Base-by-base conservation (phyloP, 306 rosid genomes). In the Argentina anserina region DNA sequence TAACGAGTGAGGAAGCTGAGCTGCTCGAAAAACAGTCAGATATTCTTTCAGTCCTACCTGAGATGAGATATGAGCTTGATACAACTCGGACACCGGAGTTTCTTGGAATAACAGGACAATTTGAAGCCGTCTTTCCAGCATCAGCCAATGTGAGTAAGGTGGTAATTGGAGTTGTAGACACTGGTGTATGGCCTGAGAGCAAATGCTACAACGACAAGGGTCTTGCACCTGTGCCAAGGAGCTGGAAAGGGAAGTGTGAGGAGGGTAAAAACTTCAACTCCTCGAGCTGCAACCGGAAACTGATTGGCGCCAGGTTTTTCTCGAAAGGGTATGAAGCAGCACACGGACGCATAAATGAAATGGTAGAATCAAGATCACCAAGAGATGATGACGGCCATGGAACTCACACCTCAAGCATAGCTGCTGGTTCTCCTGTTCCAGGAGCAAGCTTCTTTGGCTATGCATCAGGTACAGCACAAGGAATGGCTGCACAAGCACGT, bases 331-430 rank as follows among this genome's bases (percentile, higher is more conserved):
- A 87, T 3, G 96, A 87, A 70, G 85, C 86, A 39, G 53, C 78
- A 20, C 6, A 52, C 9, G 90, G 91, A 52, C 75, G 81, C 6
- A 73, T 89, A 18, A 71, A 84, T 29, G 83, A 72, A 72, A 75
- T 29, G 4, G 26, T 0, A 45, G 91, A 87, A 84, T 86, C 91
- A 15, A 83, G 69, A 70, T 89, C 97, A 56, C 91, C 97, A 0
- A 83, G 93, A 77, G 97, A 89, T 59, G 85, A 71, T 67, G 84
- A 80, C 0, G 96, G 97, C 47, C 96, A 89, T 20, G 97, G 97
- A 74, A 89, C 85, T 74, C 97, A 91, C 75, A 81, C 93, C 13
- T 84, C 90, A 26, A 84, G 91, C 18, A 87, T 91, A 20, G 93
- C 91, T 37, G 91, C 85, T 8, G 91, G 96, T 11, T 89, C 93